A percentile compares a stretch with the other conserved stretches of the same genome.
Evolutionary conservation across 2,329 filamentous ascomycete species (phyloP).

Genomic region (Claviceps sp.): DNA sequence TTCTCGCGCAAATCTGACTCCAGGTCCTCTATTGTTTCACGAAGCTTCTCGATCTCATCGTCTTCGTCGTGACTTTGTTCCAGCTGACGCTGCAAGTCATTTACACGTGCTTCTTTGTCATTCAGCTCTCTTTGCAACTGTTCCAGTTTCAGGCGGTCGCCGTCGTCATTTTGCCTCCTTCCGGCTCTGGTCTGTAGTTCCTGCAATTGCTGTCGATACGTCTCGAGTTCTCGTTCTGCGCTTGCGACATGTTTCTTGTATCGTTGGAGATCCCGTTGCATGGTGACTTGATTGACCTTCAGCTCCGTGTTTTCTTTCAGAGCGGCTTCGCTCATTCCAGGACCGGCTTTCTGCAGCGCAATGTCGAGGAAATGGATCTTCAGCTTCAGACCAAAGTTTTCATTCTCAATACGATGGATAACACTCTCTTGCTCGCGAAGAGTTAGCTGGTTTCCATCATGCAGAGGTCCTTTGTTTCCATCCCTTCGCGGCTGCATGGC

Average conservation of each 20-base stretch:
- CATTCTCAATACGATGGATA: slow-evolving; percentile 93
- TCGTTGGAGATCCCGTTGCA: slow-evolving; percentile 74
- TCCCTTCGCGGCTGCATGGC: slow-evolving; percentile 51
- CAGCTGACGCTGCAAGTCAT: slow-evolving; percentile 46
- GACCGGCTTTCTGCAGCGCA: slow-evolving; percentile 72
- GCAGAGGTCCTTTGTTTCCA: slow-evolving; percentile 53
- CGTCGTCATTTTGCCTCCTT: slow-evolving; percentile 59
- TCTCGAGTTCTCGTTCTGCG: slow-evolving; percentile 77
- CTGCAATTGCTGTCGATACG: slow-evolving; percentile 66
- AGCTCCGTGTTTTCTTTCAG: slow-evolving; percentile 92
- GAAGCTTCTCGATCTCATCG: slow-evolving; percentile 51
- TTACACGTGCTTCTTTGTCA: slow-evolving; percentile 45
- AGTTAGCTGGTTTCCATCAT: slow-evolving; percentile 82
- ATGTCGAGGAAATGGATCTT: slow-evolving; percentile 97
- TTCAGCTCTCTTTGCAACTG: slow-evolving; percentile 42
- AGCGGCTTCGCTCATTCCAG: slow-evolving; percentile 77
- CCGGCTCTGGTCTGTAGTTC: slow-evolving; percentile 75
- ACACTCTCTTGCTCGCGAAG: slow-evolving; percentile 89
- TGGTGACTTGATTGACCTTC: slow-evolving; percentile 81
- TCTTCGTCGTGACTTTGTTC: slow-evolving; percentile 42
- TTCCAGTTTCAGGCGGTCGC: slow-evolving; percentile 47
- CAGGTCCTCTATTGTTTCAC: slow-evolving; percentile 62
- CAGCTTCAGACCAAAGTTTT: slow-evolving; percentile 92
- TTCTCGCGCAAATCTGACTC: slow-evolving; percentile 66
- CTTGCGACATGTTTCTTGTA: slow-evolving; percentile 74